Evolutionary conservation across 1,139 yeast species (phyloP).

Genomic region (Candida sojae): DNA sequence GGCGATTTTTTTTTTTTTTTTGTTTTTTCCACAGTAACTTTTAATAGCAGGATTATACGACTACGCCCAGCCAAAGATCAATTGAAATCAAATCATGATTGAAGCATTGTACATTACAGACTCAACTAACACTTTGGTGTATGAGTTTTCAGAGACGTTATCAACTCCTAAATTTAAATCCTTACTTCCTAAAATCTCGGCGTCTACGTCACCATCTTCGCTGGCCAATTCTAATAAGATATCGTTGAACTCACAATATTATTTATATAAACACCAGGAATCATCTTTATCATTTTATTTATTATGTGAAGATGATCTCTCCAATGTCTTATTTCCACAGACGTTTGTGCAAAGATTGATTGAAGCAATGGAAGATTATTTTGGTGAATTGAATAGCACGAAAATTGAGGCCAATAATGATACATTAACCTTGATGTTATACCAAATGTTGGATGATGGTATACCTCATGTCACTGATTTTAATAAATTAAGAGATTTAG

Average conservation of each 20-base stretch:
- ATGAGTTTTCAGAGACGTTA: conserved; percentile 56
- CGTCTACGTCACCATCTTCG: conserved; percentile 1
- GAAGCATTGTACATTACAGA: conserved; percentile 72
- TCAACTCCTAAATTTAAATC: conserved; percentile 53
- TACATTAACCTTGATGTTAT: conserved; percentile 53
- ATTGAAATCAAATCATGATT: conserved; percentile 21
- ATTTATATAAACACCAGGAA: conserved; percentile 7
- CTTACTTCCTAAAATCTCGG: conserved; percentile 23
- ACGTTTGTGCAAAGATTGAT: conserved; percentile 56
- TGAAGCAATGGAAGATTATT: conserved; percentile 56
- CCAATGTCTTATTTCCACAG: conserved; percentile 55
- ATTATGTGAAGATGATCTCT: conserved; percentile 11
- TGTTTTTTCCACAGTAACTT: too few species aligned
- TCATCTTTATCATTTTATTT: conserved; percentile 10
- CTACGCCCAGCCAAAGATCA: neutral
- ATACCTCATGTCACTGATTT: conserved; percentile 72
- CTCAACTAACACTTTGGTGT: conserved; percentile 50
- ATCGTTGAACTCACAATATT: conserved; percentile 9
- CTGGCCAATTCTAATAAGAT: conserved; percentile 9
- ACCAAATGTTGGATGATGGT: conserved; percentile 73
- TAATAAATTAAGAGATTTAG: conserved; percentile 67
- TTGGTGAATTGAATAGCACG: conserved; percentile 58
- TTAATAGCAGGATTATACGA: neutral
- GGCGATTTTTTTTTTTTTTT: too few species aligned
- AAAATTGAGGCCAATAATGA: conserved; percentile 69